A percentile compares a stretch with the other conserved stretches of the same genome.
Conservation (phyloP, 2,329 filamentous ascomycete species). For the Penicillium corylophilum region DNA sequence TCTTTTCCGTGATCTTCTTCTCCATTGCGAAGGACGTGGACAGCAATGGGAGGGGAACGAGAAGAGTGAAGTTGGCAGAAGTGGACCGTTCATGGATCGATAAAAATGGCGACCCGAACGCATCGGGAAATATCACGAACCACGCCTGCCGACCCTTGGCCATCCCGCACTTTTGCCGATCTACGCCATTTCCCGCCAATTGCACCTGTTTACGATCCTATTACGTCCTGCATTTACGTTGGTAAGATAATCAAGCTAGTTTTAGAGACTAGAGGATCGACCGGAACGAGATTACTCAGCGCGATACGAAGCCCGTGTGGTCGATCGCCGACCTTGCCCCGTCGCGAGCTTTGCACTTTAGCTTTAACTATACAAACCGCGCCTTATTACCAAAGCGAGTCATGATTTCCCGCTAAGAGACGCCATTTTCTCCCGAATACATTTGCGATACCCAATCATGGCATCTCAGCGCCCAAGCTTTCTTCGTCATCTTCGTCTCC, state of each 20-base stretch:
- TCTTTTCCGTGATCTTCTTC: slow-evolving; percentile 94
- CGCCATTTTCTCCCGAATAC: slow-evolving; percentile 2
- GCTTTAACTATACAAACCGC: not conserved
- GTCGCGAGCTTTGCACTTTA: not conserved
- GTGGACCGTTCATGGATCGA: slow-evolving; percentile 23
- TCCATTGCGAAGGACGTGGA: slow-evolving; percentile 56
- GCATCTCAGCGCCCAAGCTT: slow-evolving; percentile 5
- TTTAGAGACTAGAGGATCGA: not conserved
- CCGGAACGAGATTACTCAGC: slow-evolving; percentile 17
- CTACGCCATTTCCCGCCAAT: not conserved
- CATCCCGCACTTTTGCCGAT: slow-evolving; percentile 7
- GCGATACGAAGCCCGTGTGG: slow-evolving; percentile 1
- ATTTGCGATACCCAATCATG: slow-evolving; percentile 10
- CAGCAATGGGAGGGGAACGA: slow-evolving; percentile 17
- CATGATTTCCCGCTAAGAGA: slow-evolving; percentile 4
- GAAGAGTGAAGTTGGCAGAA: slow-evolving; percentile 22
- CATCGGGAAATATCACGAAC: slow-evolving; percentile 20
- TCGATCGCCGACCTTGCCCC: not conserved
- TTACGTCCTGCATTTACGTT: not conserved
- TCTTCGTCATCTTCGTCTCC: slow-evolving; percentile 17
- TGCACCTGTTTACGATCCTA: not conserved
- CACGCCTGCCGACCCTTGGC: slow-evolving; percentile 16
- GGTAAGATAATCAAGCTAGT: not conserved
- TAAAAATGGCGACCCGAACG: slow-evolving; percentile 1
- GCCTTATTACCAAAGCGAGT: slow-evolving; percentile 7